phyloP scores from a whole-genome alignment of 2,329 filamentous ascomycete species.

The Calonectria hongkongensis region DNA sequence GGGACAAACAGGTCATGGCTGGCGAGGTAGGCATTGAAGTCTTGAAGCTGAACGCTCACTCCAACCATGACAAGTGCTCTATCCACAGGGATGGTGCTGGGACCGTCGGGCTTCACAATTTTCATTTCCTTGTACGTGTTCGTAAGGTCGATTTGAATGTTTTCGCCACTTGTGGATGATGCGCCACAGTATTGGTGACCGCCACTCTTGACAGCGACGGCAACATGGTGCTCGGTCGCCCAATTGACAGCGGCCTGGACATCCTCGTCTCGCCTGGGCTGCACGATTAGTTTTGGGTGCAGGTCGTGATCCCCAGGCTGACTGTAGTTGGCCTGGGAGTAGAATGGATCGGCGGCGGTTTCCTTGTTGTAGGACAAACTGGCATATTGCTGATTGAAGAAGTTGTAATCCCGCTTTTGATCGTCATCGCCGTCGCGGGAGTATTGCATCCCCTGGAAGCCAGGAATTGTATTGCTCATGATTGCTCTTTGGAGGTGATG shows the following conservation, averaged over 20 bases:
- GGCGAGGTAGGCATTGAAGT: background rate
- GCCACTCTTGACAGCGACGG: constrained; percentile 6
- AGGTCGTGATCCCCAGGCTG: background rate
- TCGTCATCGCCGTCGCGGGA: background rate
- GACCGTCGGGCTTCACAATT: background rate
- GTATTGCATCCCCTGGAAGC: background rate
- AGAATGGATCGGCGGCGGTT: background rate
- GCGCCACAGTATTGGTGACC: constrained; percentile 21
- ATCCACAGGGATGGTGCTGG: background rate
- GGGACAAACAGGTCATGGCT: background rate
- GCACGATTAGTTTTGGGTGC: background rate
- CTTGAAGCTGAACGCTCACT: background rate
- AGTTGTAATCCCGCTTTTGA: background rate
- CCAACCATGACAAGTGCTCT: background rate
- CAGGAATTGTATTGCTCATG: background rate
- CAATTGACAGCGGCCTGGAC: background rate
- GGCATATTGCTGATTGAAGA: background rate
- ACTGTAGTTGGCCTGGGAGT: background rate
- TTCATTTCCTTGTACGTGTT: background rate
- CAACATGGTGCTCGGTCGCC: background rate
- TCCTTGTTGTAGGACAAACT: background rate
- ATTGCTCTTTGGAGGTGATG: no score
- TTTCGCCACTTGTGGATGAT: background rate
- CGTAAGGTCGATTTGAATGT: constrained; percentile 1
- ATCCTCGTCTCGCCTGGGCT: background rate